Percentiles rank a stretch among this genome's conserved stretches.
phyloP scores from a whole-genome alignment of 2,329 filamentous ascomycete species.

The Gaeumannomyces tritici region DNA sequence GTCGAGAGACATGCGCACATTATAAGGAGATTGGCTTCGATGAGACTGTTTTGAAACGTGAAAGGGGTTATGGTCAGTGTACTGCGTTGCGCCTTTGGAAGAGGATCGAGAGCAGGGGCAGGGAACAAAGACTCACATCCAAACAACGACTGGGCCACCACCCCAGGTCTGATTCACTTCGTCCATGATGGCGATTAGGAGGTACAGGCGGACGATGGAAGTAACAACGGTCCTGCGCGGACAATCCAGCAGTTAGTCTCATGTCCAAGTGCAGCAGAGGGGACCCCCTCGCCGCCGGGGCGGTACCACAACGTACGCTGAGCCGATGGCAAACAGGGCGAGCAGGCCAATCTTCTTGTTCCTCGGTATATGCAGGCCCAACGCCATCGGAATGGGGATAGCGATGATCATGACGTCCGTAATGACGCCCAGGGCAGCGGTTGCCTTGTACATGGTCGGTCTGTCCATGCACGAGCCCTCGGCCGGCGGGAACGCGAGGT shows the following conservation, averaged over 20 bases:
- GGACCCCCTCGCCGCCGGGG: too few species aligned
- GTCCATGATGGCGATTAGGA: background rate
- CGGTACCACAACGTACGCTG: conserved; percentile 4
- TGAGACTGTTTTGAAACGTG: background rate
- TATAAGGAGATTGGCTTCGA: conserved; percentile 5
- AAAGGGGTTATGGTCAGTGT: background rate
- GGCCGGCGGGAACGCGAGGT: conserved; percentile 3
- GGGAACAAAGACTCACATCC: background rate
- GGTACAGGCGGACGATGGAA: conserved; percentile 1
- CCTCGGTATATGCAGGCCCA: conserved; percentile 4
- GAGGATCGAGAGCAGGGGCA: background rate
- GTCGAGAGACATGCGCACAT: conserved; percentile 5
- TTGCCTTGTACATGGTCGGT: conserved; percentile 8
- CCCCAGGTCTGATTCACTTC: background rate
- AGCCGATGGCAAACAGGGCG: conserved; percentile 6
- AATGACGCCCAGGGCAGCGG: conserved; percentile 8
- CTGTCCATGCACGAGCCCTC: conserved; percentile 8
- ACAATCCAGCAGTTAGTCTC: background rate
- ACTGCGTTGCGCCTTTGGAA: background rate
- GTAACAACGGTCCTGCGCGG: conserved; percentile 1
- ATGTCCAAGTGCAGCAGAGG: background rate
- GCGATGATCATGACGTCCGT: conserved; percentile 9
- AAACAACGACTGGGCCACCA: background rate
- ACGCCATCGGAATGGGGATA: conserved; percentile 7
- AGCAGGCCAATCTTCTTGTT: conserved; percentile 7